A percentile compares a stretch with the other conserved stretches of the same genome.
Evolutionary conservation across 83 land plant genomes (phyloP).

Genomic region (Diphasiastrum complanatum): DNA sequence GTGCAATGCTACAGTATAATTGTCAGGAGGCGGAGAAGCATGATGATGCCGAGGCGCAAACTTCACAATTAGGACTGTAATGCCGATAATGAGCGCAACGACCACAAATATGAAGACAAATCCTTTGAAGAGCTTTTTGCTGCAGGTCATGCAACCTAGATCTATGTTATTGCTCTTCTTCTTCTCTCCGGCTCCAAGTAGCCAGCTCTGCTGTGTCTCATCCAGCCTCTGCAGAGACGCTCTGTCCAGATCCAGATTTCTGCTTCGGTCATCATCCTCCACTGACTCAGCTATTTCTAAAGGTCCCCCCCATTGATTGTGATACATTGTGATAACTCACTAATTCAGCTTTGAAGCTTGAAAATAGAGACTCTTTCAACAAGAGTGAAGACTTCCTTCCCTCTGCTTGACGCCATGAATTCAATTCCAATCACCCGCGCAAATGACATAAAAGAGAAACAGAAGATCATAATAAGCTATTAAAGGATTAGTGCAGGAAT

Average conservation of each 20-base stretch:
- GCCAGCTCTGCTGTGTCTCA: slow-evolving; percentile 20
- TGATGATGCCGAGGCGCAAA: background rate
- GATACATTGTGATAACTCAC: too few relatives aligned
- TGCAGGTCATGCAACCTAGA: too few relatives aligned
- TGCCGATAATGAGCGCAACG: slow-evolving; percentile 6
- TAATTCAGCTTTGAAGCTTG: too few relatives aligned
- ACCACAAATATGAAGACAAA: background rate
- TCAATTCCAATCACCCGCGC: too few relatives aligned
- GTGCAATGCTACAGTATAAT: background rate
- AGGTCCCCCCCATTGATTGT: slow-evolving; percentile 16
- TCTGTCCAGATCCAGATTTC: slow-evolving; percentile 11
- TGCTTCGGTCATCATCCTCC: slow-evolving; percentile 10
- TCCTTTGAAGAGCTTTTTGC: slow-evolving; percentile 10
- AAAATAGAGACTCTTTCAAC: too few relatives aligned
- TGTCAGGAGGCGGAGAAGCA: background rate
- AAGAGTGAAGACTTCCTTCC: too few relatives aligned
- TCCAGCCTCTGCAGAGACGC: slow-evolving; percentile 13
- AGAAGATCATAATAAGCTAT: too few relatives aligned
- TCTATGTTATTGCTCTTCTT: slow-evolving; percentile 8
- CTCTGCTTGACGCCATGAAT: too few relatives aligned
- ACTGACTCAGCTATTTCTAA: slow-evolving; percentile 1
- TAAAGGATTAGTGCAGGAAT: too few relatives aligned
- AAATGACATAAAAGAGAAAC: too few relatives aligned
- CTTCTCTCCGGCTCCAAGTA: too few relatives aligned
- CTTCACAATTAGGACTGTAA: slow-evolving; percentile 12